Conservation (phyloP, 768 basidiomycete genomes). For the Hypsizygus marmoreus region DNA sequence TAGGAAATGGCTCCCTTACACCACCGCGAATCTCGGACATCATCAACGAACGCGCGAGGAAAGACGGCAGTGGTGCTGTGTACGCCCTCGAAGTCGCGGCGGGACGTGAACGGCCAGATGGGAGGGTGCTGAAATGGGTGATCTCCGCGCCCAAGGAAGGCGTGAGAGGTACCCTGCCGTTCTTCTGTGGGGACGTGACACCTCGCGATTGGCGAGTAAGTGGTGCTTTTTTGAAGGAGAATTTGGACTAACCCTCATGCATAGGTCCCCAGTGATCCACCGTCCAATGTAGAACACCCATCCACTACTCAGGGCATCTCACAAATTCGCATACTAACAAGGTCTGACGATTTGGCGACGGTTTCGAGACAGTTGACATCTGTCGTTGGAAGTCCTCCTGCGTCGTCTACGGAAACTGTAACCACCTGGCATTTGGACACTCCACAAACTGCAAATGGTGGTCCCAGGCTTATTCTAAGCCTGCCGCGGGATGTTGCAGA, state of each 20-base stretch:
- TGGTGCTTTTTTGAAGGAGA: slow-evolving; percentile 2
- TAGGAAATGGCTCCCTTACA: slow-evolving; percentile 48
- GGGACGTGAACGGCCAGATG: slow-evolving; percentile 59
- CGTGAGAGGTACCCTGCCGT: slow-evolving; percentile 48
- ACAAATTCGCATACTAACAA: slow-evolving; percentile 46
- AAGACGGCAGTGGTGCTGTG: slow-evolving; percentile 35
- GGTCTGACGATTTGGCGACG: slow-evolving; percentile 25
- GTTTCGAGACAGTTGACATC: slow-evolving; percentile 44
- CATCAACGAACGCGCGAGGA: slow-evolving; percentile 53
- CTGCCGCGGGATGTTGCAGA: slow-evolving; percentile 39
- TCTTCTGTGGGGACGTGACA: slow-evolving; percentile 77
- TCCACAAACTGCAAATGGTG: slow-evolving; percentile 15
- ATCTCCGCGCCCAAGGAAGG: slow-evolving; percentile 41
- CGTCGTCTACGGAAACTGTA: slow-evolving; percentile 21
- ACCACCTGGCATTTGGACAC: slow-evolving; percentile 47
- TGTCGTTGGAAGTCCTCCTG: slow-evolving; percentile 46
- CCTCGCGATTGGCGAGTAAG: slow-evolving; percentile 59
- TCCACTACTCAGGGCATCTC: slow-evolving; percentile 52
- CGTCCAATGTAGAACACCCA: slow-evolving; percentile 50
- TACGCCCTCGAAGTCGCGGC: slow-evolving; percentile 52
- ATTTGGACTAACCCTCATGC: neutral
- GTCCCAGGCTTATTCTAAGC: slow-evolving; percentile 34
- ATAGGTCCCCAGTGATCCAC: slow-evolving; percentile 53
- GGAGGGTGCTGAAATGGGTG: slow-evolving; percentile 58
- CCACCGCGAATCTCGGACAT: slow-evolving; percentile 43